These are phyloP conservation scores for Casuarina cunninghamiana DNA, from an alignment of 306 rosid genomes.

Conservation along the genomic window DNA sequence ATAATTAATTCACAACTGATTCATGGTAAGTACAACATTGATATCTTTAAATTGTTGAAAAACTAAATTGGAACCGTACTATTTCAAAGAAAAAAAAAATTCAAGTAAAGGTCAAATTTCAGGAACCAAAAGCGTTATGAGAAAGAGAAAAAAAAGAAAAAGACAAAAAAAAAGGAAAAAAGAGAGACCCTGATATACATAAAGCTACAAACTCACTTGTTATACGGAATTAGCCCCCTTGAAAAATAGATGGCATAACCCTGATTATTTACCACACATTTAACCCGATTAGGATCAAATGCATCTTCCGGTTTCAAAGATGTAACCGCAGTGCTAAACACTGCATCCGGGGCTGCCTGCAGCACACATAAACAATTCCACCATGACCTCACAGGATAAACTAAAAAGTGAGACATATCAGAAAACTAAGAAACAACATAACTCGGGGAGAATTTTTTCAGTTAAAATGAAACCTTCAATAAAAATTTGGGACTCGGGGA, in stretches of 20 bases:
- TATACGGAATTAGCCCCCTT: slow-evolving; percentile 87
- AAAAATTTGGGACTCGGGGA: background rate
- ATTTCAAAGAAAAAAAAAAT: background rate
- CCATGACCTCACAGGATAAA: slow-evolving; percentile 24
- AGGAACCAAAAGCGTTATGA: background rate
- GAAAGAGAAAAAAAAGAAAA: background rate
- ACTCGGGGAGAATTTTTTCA: no score
- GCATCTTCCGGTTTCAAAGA: slow-evolving; percentile 88
- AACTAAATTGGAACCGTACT: background rate
- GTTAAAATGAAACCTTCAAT: no score
- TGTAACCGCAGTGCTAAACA: slow-evolving; percentile 96
- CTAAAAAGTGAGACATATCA: background rate
- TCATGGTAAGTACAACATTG: background rate
- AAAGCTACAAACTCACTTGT: slow-evolving; percentile 61
- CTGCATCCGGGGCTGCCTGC: slow-evolving; percentile 97
- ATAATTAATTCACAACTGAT: background rate
- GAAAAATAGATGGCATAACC: slow-evolving; percentile 96
- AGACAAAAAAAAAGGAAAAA: no score
- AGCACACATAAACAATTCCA: slow-evolving; percentile 18
- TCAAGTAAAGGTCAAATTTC: no score
- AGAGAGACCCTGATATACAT: background rate
- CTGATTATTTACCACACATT: slow-evolving; percentile 71
- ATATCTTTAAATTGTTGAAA: background rate
- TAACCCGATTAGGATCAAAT: slow-evolving; percentile 82
- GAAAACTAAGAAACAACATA: background rate